Conservation (phyloP, 306 rosid genomes). For the Sicyos edulis region DNA sequence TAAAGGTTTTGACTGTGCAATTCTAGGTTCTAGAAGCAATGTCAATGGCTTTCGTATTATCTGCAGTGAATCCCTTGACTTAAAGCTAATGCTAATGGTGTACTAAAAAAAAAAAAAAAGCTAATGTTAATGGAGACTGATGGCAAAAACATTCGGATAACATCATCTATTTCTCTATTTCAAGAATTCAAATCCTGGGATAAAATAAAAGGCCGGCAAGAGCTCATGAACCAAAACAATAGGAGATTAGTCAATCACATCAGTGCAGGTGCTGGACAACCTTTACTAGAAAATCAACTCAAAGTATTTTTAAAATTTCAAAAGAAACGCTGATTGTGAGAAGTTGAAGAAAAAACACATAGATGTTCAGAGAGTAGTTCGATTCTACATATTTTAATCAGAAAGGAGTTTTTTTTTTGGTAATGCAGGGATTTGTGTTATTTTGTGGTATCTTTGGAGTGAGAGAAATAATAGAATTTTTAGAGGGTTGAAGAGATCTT, state of each 20-base stretch:
- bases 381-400: too few species aligned
- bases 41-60: neutral
- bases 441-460: too few species aligned
- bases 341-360: constrained; percentile 8
- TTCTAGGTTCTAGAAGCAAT: neutral
- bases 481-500: too few species aligned
- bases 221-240: neutral
- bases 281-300: neutral
- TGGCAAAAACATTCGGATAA: neutral
- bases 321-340: neutral
- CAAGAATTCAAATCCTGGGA: neutral
- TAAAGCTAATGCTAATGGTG: neutral
- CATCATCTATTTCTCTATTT: neutral
- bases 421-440: too few species aligned
- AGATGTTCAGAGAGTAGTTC: neutral
- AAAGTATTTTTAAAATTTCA: neutral
- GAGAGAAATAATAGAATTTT: too few species aligned
- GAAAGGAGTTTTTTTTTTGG: too few species aligned
- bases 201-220: neutral
- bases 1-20: neutral
- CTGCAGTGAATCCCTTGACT: constrained; percentile 1
- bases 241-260: neutral
- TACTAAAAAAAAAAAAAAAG: too few species aligned
- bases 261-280: neutral
- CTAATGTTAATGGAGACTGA: neutral